Conservation (phyloP, 2,329 filamentous ascomycete genomes). For the Nigrograna mackinnonii region DNA sequence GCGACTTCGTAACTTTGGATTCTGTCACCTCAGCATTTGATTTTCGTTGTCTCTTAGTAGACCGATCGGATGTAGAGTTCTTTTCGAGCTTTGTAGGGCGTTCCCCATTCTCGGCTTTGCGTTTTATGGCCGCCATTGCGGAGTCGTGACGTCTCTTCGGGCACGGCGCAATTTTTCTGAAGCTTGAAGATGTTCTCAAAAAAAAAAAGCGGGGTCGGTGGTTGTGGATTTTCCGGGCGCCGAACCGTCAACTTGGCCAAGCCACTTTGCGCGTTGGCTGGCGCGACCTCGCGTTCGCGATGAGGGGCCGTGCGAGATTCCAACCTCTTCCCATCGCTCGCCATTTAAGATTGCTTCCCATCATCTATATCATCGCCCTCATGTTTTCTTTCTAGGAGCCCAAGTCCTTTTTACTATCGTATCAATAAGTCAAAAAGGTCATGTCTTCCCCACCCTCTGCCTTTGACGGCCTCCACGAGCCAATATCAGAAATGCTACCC, state of each 20-base stretch:
- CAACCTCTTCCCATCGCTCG: constrained; percentile 16
- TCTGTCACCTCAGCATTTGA: constrained; percentile 30
- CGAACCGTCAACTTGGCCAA: constrained; percentile 3
- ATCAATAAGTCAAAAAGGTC: too few relatives aligned
- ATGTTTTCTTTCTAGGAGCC: too few relatives aligned
- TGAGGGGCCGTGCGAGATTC: constrained; percentile 14
- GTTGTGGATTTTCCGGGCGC: constrained; percentile 19
- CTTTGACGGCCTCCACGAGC: constrained; percentile 29
- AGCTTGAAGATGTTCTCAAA: constrained; percentile 9
- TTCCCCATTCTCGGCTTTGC: constrained; percentile 46
- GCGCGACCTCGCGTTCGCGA: constrained; percentile 15
- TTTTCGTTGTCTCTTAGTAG: constrained; percentile 41
- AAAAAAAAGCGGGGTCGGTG: constrained; percentile 27
- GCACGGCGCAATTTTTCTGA: constrained; percentile 14
- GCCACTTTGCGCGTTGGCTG: constrained; percentile 21
- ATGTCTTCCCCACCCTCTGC: constrained; percentile 32
- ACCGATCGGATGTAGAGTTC: constrained; percentile 28
- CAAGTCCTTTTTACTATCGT: too few relatives aligned
- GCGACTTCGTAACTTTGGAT: constrained; percentile 24
- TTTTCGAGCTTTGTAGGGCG: constrained; percentile 35
- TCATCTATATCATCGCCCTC: constrained; percentile 1
- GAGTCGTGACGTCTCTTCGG: constrained; percentile 7
- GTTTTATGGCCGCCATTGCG: constrained; percentile 50
- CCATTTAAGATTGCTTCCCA: neutral
- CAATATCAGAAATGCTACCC: constrained; percentile 38